A percentile compares a stretch with the other conserved stretches of the same genome.
Conservation (phyloP, 2,329 filamentous ascomycete genomes). For the Colletotrichum gloeosporioides region DNA sequence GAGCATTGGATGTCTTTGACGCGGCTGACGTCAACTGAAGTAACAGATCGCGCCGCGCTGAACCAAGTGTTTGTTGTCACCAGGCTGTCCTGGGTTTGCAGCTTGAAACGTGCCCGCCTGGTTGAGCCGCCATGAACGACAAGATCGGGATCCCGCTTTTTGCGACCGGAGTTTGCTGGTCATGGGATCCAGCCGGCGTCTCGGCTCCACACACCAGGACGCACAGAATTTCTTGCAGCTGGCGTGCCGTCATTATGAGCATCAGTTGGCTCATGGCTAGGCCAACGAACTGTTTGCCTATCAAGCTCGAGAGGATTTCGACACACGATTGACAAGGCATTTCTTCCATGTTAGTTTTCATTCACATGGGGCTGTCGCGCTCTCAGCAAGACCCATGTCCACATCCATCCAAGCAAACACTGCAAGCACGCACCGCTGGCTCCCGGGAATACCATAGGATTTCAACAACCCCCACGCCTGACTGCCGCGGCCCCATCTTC, state of each 20-base stretch:
- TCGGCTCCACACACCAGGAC: not conserved
- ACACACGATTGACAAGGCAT: not conserved
- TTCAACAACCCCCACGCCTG: not conserved
- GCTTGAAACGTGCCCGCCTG: not conserved
- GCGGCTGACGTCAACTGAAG: constrained; percentile 11
- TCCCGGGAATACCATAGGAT: not conserved
- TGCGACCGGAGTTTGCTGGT: not conserved
- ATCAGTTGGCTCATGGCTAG: not conserved
- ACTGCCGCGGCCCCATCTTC: not conserved
- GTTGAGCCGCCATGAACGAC: not conserved
- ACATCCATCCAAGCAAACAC: not conserved
- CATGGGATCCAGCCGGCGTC: not conserved
- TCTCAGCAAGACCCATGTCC: not conserved
- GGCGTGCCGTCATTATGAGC: not conserved
- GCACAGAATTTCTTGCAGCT: not conserved
- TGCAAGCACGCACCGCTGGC: not conserved
- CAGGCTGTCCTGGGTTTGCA: not conserved
- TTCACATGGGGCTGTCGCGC: not conserved
- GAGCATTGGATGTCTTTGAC: not conserved
- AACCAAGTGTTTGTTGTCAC: not conserved
- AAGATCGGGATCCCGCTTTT: not conserved
- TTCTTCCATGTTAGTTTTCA: not conserved
- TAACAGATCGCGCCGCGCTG: not conserved
- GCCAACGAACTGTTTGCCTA: not conserved
- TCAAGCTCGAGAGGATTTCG: not conserved